Conservation (phyloP, 2,329 filamentous ascomycete species). For the Aspergillus brunneoviolaceus region DNA sequence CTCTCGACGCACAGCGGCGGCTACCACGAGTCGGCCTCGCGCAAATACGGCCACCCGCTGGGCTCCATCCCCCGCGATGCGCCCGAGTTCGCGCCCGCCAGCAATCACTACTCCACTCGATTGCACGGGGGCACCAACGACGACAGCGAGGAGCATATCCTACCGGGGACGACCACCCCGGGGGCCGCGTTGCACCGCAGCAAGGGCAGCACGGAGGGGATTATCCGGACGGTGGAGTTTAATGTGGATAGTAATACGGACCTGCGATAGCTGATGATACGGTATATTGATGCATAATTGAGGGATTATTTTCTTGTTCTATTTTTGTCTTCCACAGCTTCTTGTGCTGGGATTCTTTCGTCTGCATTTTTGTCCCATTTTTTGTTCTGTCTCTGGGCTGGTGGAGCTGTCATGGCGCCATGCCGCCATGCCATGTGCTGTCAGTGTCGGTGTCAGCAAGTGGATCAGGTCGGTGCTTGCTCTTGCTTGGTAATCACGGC, state of each 20-base stretch:
- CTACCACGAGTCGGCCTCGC: constrained; percentile 16
- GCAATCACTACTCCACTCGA: constrained; percentile 24
- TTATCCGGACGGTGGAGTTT: constrained; percentile 29
- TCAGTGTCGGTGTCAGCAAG: no score
- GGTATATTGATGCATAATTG: no score
- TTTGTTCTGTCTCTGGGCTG: no score
- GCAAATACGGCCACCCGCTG: constrained; percentile 24
- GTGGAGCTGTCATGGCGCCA: no score
- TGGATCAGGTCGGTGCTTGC: no score
- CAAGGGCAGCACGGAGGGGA: constrained; percentile 23
- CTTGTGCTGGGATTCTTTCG: no score
- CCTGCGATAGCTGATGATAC: not conserved
- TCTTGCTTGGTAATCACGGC: no score
- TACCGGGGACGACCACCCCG: constrained; percentile 5
- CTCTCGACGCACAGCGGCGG: constrained; percentile 21
- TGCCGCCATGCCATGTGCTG: no score
- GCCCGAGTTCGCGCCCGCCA: constrained; percentile 19
- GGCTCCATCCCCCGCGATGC: constrained; percentile 23
- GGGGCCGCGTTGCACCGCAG: not conserved
- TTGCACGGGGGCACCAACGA: constrained; percentile 19
- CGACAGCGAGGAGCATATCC: constrained; percentile 27
- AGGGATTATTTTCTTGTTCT: no score
- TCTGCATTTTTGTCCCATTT: no score
- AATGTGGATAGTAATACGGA: constrained; percentile 22
- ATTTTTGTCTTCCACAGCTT: no score